These are phyloP conservation scores for Nannochloropsis gaditana DNA, from an alignment of 108 stramenopile genomes.

Conservation along the genomic window DNA sequence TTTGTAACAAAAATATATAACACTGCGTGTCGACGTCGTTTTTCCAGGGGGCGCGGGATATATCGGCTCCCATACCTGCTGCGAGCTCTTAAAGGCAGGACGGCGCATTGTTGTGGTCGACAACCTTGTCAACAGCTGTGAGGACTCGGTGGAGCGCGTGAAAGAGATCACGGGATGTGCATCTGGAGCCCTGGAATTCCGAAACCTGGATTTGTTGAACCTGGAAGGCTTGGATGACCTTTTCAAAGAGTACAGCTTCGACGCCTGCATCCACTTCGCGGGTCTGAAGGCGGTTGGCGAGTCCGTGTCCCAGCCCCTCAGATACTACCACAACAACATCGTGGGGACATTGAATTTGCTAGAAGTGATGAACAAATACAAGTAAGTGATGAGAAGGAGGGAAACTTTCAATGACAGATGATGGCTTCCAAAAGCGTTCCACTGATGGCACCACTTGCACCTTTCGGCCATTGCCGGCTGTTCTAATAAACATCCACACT, in stretches of 20 bases:
- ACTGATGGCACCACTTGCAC: too few species aligned
- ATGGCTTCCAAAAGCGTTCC: too few species aligned
- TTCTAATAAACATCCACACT: background rate
- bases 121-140: conserved; percentile 79
- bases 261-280: conserved; percentile 96
- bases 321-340: conserved; percentile 93
- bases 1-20: background rate
- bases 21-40: conserved; percentile 58
- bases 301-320: conserved; percentile 76
- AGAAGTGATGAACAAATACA: conserved; percentile 76
- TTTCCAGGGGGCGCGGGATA: conserved; percentile 97
- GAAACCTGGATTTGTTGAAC: conserved; percentile 52
- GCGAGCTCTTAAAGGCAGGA: conserved; percentile 78
- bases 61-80: conserved; percentile 95
- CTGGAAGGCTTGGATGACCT: conserved; percentile 31
- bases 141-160: conserved; percentile 80
- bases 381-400: background rate
- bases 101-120: conserved; percentile 79
- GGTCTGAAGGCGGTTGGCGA: conserved; percentile 96
- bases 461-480: too few species aligned
- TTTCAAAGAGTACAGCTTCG: conserved; percentile 63
- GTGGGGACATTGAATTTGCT: conserved; percentile 81
- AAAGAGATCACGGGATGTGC: conserved; percentile 58
- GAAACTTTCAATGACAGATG: background rate
- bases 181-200: conserved; percentile 49